Evolutionary conservation across 495 filamentous ascomycete genomes (phyloP), one percentile per base, ranked within the genome.

Genomic region (Talaromyces nanjingensis): DNA sequence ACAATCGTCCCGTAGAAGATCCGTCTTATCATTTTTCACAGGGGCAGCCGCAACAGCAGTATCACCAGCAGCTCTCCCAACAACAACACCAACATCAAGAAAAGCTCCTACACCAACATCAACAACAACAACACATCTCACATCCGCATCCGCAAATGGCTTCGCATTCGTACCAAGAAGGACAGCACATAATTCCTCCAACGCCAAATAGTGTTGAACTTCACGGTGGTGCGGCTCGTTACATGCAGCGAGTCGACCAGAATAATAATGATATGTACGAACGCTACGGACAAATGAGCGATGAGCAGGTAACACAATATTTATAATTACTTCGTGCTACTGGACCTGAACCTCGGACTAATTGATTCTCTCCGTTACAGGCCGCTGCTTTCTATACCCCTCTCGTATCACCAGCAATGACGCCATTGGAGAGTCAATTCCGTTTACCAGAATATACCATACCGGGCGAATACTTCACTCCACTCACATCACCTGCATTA

Each of bases 181-280:
- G 83, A 58, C 79, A 82, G 60, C 76, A 75, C 45, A 87, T 91
- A 68, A 88, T 97, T 24, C 94, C 94, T 7, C 93, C 92, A 9
- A 98, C 94, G 1, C 94, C 94, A 0, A 93, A 93, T 69, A 97
- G 94, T 71, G 83, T 93, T 52, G 92, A 98, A 71, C 82, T 98
- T 69, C 91, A 92, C 65, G 88, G 88, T 14, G 83, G 83, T 58
- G 84, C 82, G 9, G 75, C 78, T 47, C 86, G 87, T 52, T 88
- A 86, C 59, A 87, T 87, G 65, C 77, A 82, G 66, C 81, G 75
- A 49, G 79, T 79, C 74, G 90, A 81, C 71, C 83, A 86, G 62
- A 82, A 82, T 14, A 56, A 25, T 56, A 81, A 87, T 54, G 78
- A 86, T 18, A 80, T 91, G 66, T 87, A 90, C 58, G 88, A 92